Base-by-base conservation (phyloP, 495 filamentous ascomycete genomes). In the Neurospora sp. region DNA sequence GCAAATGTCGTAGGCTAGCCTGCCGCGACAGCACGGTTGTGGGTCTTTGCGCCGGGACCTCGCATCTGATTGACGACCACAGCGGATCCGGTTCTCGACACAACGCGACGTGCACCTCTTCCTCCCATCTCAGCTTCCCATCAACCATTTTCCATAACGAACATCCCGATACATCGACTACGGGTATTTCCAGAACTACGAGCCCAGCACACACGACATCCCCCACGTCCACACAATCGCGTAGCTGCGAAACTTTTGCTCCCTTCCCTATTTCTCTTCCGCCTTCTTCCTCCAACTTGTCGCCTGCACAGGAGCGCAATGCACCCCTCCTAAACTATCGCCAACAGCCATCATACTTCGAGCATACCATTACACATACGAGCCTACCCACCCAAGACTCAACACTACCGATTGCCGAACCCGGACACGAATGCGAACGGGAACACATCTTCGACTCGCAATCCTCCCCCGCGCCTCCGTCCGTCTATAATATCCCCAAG, bases 401-500 rank as follows among this genome's bases (percentile, higher is more conserved):
- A 31, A 61, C 4, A 37, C 45, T 9, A 7, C 14, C 71, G 65
- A 35, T 65, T 65, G 31, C 27, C 53, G 8, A 16, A 35, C 6
- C 27, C 22, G 14, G 53, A 5, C 27, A 35, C 53, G 53, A 31
- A 35, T 65, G 53, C 53, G 53, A 65, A 35, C 53, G 59, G 65
- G 39, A 72, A 27, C n/a, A 69, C 40, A 7, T 39, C 39, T 38
- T 40, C 70, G 31, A 38, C 44, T 71, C 40, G 65, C 40, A n/a
- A 39, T 35, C 61, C 69, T 70, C 41, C 18, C 16, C 8, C 53
- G 69, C 68, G 59, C 73, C 38, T 65, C 69, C 70, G 69, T 47
- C 47, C 70, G 69, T 70, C 39, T 18, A 61, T 59, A 44, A 40
- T 42, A 74, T 18, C 59, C 59, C 61, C 20, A 69, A 73, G 4